A percentile compares a stretch with the other conserved stretches of the same genome.
Evolutionary conservation across 345 rosid species (phyloP).

Genomic region (Syzygium jambos): DNA sequence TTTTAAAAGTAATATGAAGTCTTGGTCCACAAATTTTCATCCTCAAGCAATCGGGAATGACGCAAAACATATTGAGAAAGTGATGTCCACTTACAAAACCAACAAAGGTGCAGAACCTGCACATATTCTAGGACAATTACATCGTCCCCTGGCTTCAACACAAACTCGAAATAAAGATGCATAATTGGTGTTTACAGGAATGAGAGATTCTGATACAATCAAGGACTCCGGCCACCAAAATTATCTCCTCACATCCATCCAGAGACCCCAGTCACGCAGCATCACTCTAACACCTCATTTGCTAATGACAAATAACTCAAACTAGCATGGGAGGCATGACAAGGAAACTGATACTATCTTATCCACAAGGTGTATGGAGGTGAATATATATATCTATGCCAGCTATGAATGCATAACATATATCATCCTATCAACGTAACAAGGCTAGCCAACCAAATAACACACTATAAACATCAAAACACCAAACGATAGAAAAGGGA

Average conservation of each 20-base stretch:
- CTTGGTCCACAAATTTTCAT: neutral
- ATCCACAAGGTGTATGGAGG: neutral
- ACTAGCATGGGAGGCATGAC: neutral
- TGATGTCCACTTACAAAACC: neutral
- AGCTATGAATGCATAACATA: neutral
- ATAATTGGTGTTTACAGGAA: neutral
- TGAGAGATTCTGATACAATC: neutral
- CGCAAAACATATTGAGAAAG: neutral
- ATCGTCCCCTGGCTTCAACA: no score
- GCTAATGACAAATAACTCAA: neutral
- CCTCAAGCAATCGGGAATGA: neutral
- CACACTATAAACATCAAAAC: neutral
- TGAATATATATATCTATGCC: neutral
- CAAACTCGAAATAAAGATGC: neutral
- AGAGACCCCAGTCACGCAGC: neutral
- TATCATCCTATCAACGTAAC: neutral
- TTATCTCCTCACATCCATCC: neutral
- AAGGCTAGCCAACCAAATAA: neutral
- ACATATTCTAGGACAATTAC: neutral
- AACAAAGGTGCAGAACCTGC: neutral
- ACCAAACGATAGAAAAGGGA: neutral
- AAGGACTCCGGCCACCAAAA: neutral
- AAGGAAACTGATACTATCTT: neutral
- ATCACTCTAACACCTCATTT: neutral
- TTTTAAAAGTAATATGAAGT: neutral